A percentile compares a stretch with the other conserved stretches of the same genome.
phyloP scores from a whole-genome alignment of 2,329 filamentous ascomycete species.

The Purpureocillium lavendulum region DNA sequence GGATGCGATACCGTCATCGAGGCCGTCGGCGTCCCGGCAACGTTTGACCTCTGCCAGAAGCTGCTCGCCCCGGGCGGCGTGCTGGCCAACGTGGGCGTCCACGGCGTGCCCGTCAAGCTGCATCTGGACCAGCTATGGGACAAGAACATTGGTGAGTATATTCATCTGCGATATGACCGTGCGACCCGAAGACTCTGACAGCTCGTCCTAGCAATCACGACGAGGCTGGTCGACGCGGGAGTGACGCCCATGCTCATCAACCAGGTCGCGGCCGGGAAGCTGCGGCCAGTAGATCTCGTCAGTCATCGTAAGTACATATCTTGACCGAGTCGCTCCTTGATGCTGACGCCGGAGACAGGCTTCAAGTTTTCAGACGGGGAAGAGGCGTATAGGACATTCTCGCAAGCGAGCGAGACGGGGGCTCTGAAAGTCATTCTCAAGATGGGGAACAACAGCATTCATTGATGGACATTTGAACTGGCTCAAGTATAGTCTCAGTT shows the following conservation, averaged over 20 bases:
- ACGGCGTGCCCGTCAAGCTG: slow-evolving; percentile 42
- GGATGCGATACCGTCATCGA: slow-evolving; percentile 52
- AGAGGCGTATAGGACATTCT: slow-evolving; percentile 34
- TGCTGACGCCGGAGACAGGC: slow-evolving; percentile 13
- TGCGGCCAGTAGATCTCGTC: slow-evolving; percentile 33
- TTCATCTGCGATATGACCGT: neutral
- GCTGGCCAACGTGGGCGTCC: slow-evolving; percentile 51
- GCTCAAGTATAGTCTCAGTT: too few species aligned
- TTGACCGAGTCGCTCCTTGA: neutral
- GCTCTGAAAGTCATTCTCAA: slow-evolving; percentile 35
- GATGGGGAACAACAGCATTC: too few species aligned
- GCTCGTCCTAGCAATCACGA: slow-evolving; percentile 41
- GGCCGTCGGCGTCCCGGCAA: slow-evolving; percentile 44
- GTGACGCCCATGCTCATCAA: slow-evolving; percentile 41
- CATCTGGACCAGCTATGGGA: slow-evolving; percentile 46
- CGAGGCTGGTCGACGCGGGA: slow-evolving; percentile 35
- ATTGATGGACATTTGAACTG: too few species aligned
- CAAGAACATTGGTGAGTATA: slow-evolving; percentile 38
- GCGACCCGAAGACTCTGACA: neutral
- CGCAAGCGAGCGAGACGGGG: slow-evolving; percentile 28
- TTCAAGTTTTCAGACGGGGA: slow-evolving; percentile 34
- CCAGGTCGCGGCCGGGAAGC: slow-evolving; percentile 29
- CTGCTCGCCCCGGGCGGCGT: slow-evolving; percentile 43
- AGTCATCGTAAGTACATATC: slow-evolving; percentile 29
- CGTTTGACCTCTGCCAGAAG: slow-evolving; percentile 44